phyloP scores from a whole-genome alignment of 2,329 filamentous ascomycete genomes.

The Zasmidium citrigriseum region DNA sequence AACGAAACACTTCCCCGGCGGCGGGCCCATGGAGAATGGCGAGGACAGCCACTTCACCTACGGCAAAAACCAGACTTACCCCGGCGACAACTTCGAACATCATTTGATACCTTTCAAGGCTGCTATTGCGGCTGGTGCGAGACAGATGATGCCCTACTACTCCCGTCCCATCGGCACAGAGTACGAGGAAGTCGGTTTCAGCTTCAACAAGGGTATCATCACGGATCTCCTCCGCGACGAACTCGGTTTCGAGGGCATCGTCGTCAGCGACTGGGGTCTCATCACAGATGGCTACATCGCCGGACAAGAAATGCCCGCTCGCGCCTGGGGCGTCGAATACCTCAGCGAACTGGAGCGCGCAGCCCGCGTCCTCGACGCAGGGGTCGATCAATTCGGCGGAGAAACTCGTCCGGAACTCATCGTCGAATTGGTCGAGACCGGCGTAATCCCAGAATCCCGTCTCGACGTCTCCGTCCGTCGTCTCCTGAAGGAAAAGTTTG shows the following conservation, averaged over 20 bases:
- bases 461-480: constrained; percentile 50
- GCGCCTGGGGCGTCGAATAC: constrained; percentile 54
- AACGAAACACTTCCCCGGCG: constrained; percentile 58
- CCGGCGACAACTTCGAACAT: constrained; percentile 53
- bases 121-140: constrained; percentile 51
- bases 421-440: constrained; percentile 48
- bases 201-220: constrained; percentile 55
- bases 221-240: constrained; percentile 51
- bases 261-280: constrained; percentile 56
- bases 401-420: constrained; percentile 52
- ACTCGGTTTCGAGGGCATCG: constrained; percentile 55
- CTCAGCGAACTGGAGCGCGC: constrained; percentile 46
- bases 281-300: constrained; percentile 48
- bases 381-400: constrained; percentile 56
- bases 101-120: constrained; percentile 54
- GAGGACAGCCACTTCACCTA: constrained; percentile 57
- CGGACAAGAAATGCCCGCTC: constrained; percentile 50
- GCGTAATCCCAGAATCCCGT: constrained; percentile 45
- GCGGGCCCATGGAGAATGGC: constrained; percentile 51
- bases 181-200: constrained; percentile 51
- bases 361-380: constrained; percentile 50
- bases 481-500: constrained; percentile 53
- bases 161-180: constrained; percentile 50
- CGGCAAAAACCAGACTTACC: constrained; percentile 55
- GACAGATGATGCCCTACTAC: constrained; percentile 58